Evolutionary conservation across 306 rosid genomes (phyloP).

Genomic region (Gastrolobium villosum): DNA sequence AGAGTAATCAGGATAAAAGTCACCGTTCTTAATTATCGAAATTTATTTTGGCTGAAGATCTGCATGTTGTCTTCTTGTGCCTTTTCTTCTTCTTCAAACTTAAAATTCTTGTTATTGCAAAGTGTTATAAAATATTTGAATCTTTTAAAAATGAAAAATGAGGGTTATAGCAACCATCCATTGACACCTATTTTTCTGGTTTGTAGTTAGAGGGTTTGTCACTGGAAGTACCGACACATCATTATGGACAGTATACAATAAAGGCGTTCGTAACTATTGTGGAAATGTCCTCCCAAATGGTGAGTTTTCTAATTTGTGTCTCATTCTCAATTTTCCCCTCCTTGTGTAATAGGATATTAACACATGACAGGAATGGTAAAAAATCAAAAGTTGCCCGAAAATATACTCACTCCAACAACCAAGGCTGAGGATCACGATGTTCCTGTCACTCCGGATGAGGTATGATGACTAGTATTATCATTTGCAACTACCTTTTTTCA

Average conservation of each 20-base stretch:
- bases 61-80: not conserved
- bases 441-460: conserved; percentile 96
- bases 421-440: conserved; percentile 94
- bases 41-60: conserved; percentile 8
- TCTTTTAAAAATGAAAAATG: conserved; percentile 16
- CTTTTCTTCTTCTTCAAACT: conserved; percentile 30
- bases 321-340: not conserved
- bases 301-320: conserved; percentile 40
- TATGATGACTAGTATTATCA: conserved; percentile 39
- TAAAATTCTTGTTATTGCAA: not conserved
- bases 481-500: conserved; percentile 26
- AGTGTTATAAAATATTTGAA: conserved; percentile 15
- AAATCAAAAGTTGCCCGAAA: conserved; percentile 80
- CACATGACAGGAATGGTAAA: conserved; percentile 74
- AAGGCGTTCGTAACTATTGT: conserved; percentile 83
- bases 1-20: not conserved
- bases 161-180: conserved; percentile 15
- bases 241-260: conserved; percentile 91
- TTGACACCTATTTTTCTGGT: conserved; percentile 42
- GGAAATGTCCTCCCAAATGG: conserved; percentile 90
- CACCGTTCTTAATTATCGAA: conserved; percentile 3
- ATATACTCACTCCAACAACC: conserved; percentile 95
- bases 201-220: conserved; percentile 89
- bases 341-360: conserved; percentile 41
- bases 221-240: conserved; percentile 99